A percentile compares a stretch with the other conserved stretches of the same genome.
Conservation (phyloP, 192 early-diverging fungal species). For the Cladochytrium replicatum region DNA sequence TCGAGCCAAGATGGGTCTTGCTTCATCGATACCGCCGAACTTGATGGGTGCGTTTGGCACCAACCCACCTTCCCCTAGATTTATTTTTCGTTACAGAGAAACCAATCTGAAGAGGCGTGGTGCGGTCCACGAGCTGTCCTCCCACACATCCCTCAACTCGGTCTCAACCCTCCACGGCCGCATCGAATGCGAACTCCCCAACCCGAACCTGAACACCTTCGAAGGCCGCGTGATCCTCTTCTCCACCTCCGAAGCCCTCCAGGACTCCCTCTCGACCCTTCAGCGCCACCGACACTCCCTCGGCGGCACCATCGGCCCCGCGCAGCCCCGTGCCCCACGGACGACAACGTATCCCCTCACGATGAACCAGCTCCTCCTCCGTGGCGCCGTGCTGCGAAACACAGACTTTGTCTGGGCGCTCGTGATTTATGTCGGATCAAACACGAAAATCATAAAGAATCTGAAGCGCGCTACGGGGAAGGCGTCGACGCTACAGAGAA, state of each 20-base stretch:
- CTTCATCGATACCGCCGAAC: conserved; percentile 48
- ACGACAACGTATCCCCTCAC: too few relatives aligned
- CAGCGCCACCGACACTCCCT: too few relatives aligned
- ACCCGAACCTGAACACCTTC: conserved; percentile 36
- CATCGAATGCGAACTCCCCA: conserved; percentile 44
- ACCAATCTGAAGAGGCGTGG: conserved; percentile 44
- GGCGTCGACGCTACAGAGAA: conserved; percentile 61
- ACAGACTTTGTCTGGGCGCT: conserved; percentile 33
- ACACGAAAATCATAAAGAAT: conserved; percentile 48
- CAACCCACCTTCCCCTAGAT: not conserved
- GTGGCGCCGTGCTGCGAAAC: conserved; percentile 60
- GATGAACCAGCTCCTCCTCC: conserved; percentile 66
- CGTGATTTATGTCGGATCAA: conserved; percentile 45
- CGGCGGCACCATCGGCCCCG: too few relatives aligned
- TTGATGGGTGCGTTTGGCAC: conserved; percentile 41
- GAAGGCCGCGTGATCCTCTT: conserved; percentile 27
- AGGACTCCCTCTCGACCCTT: too few relatives aligned
- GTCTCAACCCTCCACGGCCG: conserved; percentile 10
- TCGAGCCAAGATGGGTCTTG: conserved; percentile 42
- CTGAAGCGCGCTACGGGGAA: conserved; percentile 45
- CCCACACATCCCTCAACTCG: conserved; percentile 1
- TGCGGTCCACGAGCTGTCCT: conserved; percentile 26
- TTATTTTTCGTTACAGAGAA: conserved; percentile 23
- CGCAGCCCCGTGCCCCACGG: too few relatives aligned
- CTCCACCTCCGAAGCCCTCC: too few relatives aligned